These are phyloP conservation scores for Aurifilum marmelostoma DNA, from an alignment of 2,329 filamentous ascomycete genomes.

Conservation along the genomic window DNA sequence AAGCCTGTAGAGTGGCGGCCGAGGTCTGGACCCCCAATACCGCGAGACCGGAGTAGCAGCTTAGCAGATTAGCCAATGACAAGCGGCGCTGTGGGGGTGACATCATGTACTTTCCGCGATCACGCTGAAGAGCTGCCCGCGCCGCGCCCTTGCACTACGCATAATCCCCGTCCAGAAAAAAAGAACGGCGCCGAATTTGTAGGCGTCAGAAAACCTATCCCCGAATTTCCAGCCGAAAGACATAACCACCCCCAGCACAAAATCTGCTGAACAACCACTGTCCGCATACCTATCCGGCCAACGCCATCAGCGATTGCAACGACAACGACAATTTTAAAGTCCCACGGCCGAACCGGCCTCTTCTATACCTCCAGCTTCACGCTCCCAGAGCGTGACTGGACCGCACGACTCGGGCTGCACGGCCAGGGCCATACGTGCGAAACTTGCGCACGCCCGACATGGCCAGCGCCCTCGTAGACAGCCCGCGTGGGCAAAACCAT, in stretches of 20 bases:
- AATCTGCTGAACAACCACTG: slow-evolving; percentile 8
- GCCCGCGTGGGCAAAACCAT: slow-evolving; percentile 41
- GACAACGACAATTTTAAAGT: neutral
- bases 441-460: slow-evolving; percentile 19
- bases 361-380: slow-evolving; percentile 23
- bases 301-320: neutral
- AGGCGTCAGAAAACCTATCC: slow-evolving; percentile 11
- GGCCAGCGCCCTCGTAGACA: slow-evolving; percentile 27
- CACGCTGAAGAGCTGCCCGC: slow-evolving; percentile 6
- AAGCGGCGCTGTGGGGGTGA: slow-evolving; percentile 23
- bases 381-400: slow-evolving; percentile 27
- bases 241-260: neutral
- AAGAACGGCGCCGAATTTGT: slow-evolving; percentile 22
- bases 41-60: slow-evolving; percentile 9
- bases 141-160: slow-evolving; percentile 15
- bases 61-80: slow-evolving; percentile 13
- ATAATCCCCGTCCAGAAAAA: slow-evolving; percentile 12
- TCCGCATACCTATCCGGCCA: neutral
- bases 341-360: neutral
- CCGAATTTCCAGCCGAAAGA: neutral
- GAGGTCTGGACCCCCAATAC: neutral
- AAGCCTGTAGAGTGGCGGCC: neutral
- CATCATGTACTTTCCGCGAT: slow-evolving; percentile 20
- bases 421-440: slow-evolving; percentile 11
- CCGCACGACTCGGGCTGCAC: neutral